A percentile compares a stretch with the other conserved stretches of the same genome.
Evolutionary conservation across 225 moss, liverwort and hornwort genomes (phyloP).

Genomic region (Marchantia polymorpha): DNA sequence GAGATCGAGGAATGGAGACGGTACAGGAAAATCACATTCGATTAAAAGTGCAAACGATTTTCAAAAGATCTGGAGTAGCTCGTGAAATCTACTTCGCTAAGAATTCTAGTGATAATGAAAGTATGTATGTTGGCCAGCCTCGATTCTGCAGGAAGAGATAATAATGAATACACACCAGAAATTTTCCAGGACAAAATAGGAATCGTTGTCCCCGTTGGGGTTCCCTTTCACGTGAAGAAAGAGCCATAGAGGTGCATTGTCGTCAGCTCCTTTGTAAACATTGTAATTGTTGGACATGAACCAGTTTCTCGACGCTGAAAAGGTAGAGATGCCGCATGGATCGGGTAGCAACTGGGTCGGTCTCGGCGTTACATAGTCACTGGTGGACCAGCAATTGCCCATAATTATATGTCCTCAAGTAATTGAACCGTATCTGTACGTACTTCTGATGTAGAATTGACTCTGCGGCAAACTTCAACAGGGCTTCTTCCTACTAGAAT

Average conservation of each 20-base stretch:
- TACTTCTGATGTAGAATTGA: background rate
- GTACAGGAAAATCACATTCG: background rate
- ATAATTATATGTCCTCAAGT: conserved; percentile 7
- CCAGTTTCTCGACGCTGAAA: conserved; percentile 44
- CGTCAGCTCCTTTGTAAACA: conserved; percentile 40
- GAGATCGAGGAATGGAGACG: background rate
- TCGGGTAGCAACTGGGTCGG: conserved; percentile 38
- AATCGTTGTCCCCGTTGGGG: conserved; percentile 43
- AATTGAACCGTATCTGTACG: background rate
- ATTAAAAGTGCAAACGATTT: background rate
- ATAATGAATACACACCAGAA: conserved; percentile 36
- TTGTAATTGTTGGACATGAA: conserved; percentile 50
- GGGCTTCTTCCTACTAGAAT: background rate
- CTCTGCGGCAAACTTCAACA: background rate
- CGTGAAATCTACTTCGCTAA: background rate
- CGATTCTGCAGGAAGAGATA: background rate
- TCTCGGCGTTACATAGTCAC: conserved; percentile 44
- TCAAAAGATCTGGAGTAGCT: background rate
- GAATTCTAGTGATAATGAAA: background rate
- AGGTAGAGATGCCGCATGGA: conserved; percentile 40
- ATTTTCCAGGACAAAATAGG: conserved; percentile 50
- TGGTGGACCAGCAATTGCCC: conserved; percentile 48
- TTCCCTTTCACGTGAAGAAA: conserved; percentile 49
- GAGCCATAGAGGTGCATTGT: conserved; percentile 46
- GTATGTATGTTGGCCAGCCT: no score